Conservation (phyloP, 257 asterid genomes). For the Scutellaria baicalensis region DNA sequence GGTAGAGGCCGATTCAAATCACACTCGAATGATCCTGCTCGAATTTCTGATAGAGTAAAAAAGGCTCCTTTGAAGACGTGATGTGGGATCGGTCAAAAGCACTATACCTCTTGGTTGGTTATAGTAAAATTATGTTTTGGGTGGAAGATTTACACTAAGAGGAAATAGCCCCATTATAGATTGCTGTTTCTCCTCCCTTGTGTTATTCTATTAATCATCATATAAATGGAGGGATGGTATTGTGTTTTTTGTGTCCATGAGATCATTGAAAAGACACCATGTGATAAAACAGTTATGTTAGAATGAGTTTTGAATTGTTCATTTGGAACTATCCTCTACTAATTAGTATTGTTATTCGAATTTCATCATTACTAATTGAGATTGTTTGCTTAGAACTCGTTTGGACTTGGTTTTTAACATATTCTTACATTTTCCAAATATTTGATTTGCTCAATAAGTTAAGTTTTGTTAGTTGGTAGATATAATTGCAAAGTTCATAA, state of each 20-base stretch:
- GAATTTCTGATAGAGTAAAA: conserved; percentile 89
- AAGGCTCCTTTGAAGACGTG: conserved; percentile 88
- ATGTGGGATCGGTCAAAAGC: conserved; percentile 2
- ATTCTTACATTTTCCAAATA: too few species aligned
- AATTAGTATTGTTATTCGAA: too few species aligned
- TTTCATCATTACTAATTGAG: too few species aligned
- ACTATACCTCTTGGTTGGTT: not conserved
- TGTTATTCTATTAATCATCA: not conserved
- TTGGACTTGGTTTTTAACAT: too few species aligned
- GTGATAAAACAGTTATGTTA: too few species aligned
- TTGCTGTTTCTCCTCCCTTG: not conserved
- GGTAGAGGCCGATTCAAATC: conserved; percentile 94
- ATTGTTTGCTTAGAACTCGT: too few species aligned
- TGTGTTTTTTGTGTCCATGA: conserved; percentile 2
- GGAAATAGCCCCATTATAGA: not conserved
- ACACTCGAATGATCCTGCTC: conserved; percentile 75
- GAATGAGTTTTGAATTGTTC: too few species aligned
- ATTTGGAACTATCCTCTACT: too few species aligned
- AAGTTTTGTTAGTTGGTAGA: too few species aligned
- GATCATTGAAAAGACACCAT: too few species aligned
- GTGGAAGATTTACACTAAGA: not conserved
- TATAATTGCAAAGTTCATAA: too few species aligned
- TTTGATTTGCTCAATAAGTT: too few species aligned
- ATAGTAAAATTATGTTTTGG: not conserved
- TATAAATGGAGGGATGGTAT: not conserved